Conservation (phyloP, 306 rosid genomes). For the Cicer arietinum region DNA sequence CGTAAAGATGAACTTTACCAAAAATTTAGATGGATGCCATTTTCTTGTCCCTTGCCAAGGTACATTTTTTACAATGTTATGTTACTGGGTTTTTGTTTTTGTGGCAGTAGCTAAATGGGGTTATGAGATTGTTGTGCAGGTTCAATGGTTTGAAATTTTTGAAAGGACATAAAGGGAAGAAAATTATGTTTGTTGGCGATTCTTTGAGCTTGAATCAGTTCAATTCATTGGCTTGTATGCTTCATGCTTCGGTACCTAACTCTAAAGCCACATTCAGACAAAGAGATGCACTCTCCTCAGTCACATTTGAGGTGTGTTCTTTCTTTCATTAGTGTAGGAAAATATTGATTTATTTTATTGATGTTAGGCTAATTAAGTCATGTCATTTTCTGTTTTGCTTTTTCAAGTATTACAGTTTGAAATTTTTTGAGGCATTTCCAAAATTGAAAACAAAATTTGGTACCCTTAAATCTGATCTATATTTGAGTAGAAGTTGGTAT, state of each 20-base stretch:
- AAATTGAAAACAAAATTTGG: neutral
- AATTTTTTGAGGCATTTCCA: constrained; percentile 16
- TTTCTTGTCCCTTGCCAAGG: constrained; percentile 80
- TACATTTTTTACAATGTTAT: constrained; percentile 23
- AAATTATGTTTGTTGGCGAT: constrained; percentile 95
- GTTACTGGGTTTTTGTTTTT: neutral
- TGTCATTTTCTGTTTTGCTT: constrained; percentile 20
- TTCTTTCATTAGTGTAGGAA: neutral
- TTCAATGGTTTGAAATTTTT: constrained; percentile 74
- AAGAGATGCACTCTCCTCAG: constrained; percentile 57
- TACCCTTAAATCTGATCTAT: constrained; percentile 25
- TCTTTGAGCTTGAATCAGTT: constrained; percentile 90
- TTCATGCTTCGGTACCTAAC: constrained; percentile 82
- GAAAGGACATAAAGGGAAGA: constrained; percentile 82
- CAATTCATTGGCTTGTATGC: constrained; percentile 83
- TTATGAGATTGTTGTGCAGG: constrained; percentile 47
- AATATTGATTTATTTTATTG: neutral
- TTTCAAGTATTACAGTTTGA: constrained; percentile 10
- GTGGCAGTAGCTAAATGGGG: neutral
- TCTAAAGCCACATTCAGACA: constrained; percentile 56
- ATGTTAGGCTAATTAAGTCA: neutral
- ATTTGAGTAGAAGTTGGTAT: neutral
- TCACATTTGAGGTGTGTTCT: constrained; percentile 70
- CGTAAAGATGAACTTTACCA: constrained; percentile 75
- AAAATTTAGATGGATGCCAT: constrained; percentile 82